phyloP scores from a whole-genome alignment of 208 protist genomes.

The Trypanosoma lewisi region DNA sequence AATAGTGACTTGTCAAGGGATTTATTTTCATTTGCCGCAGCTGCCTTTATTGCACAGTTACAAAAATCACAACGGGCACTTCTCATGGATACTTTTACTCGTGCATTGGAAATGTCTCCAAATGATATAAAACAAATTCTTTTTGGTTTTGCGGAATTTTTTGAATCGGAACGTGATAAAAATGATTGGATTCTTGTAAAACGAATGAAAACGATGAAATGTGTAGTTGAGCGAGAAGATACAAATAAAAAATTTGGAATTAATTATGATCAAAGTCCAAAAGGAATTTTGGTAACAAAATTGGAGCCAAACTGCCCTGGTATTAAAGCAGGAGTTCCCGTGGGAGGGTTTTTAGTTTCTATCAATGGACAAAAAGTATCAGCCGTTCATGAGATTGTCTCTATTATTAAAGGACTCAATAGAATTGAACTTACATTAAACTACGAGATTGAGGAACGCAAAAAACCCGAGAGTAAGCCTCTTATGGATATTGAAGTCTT shows the following conservation, averaged over 20 bases:
- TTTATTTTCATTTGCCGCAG: constrained; percentile 83
- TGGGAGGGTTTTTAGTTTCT: constrained; percentile 63
- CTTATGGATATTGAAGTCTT: constrained; percentile 77
- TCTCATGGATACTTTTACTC: constrained; percentile 75
- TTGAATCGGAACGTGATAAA: constrained; percentile 77
- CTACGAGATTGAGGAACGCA: constrained; percentile 56
- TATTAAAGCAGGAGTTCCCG: constrained; percentile 58
- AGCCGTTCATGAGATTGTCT: constrained; percentile 73
- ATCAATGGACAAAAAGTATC: constrained; percentile 69
- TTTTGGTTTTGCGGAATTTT: constrained; percentile 84
- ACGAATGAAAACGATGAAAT: constrained; percentile 40
- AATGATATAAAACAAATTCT: constrained; percentile 79
- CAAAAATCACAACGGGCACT: constrained; percentile 32
- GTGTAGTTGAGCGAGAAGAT: constrained; percentile 54
- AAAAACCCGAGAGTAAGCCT: constrained; percentile 34
- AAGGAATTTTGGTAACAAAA: constrained; percentile 82
- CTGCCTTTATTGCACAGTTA: constrained; percentile 59
- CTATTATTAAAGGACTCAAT: constrained; percentile 68
- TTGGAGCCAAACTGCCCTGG: constrained; percentile 73
- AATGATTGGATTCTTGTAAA: constrained; percentile 45
- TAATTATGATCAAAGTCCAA: constrained; percentile 81
- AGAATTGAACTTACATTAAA: constrained; percentile 64
- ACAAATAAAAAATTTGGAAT: constrained; percentile 83
- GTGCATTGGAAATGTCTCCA: constrained; percentile 58
- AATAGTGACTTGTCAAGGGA: constrained; percentile 80